These are phyloP conservation scores for Capronia coronata DNA, from an alignment of 2,329 filamentous ascomycete genomes.

Conservation along the genomic window DNA sequence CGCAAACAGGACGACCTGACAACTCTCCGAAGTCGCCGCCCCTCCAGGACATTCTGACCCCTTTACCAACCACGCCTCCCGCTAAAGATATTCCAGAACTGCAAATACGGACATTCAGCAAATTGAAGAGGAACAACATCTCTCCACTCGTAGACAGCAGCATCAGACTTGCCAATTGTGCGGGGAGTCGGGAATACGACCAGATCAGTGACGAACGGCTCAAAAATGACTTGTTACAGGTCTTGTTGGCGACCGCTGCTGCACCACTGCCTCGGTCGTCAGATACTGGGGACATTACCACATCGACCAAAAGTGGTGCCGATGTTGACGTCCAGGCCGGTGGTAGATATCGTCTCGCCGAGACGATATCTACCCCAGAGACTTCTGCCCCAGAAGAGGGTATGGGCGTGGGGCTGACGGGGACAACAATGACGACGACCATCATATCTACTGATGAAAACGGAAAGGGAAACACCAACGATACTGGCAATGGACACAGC, in stretches of 20 bases:
- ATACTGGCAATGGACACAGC: no score
- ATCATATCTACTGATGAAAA: not conserved
- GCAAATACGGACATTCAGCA: conserved; percentile 72
- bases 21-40: conserved; percentile 16
- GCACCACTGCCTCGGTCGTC: no score
- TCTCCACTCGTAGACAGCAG: conserved; percentile 61
- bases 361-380: no score
- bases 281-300: no score
- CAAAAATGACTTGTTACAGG: conserved; percentile 26
- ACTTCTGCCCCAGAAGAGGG: not conserved
- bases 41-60: conserved; percentile 27
- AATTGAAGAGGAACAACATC: conserved; percentile 72
- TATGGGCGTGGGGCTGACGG: no score
- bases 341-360: no score
- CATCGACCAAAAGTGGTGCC: no score
- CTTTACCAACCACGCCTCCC: conserved; percentile 62
- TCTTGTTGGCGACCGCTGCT: conserved; percentile 21
- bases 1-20: conserved; percentile 26
- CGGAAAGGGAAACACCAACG: no score
- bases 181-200: conserved; percentile 48
- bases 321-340: no score
- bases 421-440: not conserved
- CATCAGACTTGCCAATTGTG: conserved; percentile 74
- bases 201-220: conserved; percentile 13
- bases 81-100: conserved; percentile 73